Evolutionary conservation across 2,329 filamentous ascomycete genomes (phyloP).

Genomic region (Tolypocladium tropicale): DNA sequence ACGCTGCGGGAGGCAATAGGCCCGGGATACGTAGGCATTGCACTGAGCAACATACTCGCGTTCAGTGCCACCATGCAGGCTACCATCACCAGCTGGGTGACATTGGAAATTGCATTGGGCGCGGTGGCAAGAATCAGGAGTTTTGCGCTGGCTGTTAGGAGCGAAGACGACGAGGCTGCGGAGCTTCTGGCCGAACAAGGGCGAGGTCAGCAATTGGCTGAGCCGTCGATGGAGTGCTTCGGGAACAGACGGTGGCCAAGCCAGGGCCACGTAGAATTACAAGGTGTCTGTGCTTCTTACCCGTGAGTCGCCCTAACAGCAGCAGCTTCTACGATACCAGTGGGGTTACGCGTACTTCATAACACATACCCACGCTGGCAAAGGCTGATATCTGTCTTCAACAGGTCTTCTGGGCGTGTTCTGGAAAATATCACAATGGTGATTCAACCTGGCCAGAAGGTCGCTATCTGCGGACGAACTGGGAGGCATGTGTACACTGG

Average conservation of each 20-base stretch:
- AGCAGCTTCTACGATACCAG: neutral
- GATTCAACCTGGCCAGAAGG: neutral
- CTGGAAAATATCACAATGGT: neutral
- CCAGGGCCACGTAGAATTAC: neutral
- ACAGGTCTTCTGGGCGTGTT: neutral
- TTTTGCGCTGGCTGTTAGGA: conserved; percentile 14
- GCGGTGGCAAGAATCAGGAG: conserved; percentile 21
- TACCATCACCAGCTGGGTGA: conserved; percentile 23
- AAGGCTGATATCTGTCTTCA: neutral
- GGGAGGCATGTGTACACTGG: neutral
- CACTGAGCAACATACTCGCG: conserved; percentile 17
- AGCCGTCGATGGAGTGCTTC: neutral
- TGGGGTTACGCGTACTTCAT: neutral
- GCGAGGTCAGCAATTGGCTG: neutral
- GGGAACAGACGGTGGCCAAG: neutral
- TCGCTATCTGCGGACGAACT: neutral
- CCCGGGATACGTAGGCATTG: conserved; percentile 19
- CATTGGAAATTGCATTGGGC: conserved; percentile 23
- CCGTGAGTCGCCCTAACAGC: neutral
- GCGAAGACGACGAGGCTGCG: conserved; percentile 7
- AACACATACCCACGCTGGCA: too few species aligned
- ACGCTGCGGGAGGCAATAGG: conserved; percentile 18
- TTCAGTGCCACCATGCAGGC: conserved; percentile 20
- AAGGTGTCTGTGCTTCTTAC: neutral
- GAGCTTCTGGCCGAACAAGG: neutral